Conservation (phyloP, 306 rosid genomes). For the Echinosophora koreensis region DNA sequence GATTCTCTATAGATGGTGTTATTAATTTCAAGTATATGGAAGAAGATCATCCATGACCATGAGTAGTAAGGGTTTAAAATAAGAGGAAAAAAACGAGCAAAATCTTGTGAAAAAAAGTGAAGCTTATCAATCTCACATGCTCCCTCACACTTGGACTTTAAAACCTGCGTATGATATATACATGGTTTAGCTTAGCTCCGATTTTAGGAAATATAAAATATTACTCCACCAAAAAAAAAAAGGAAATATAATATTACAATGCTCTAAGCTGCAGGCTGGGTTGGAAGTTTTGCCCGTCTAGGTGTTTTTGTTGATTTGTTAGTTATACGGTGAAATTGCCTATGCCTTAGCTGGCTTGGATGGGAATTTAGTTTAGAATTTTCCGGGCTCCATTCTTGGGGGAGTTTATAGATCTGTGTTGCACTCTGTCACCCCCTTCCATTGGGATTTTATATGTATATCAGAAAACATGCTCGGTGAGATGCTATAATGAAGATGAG, state of each 20-base stretch:
- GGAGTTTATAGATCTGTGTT: constrained; percentile 28
- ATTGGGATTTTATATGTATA: constrained; percentile 20
- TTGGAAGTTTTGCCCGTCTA: not conserved
- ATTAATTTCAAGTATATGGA: constrained; percentile 14
- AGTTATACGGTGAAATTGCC: constrained; percentile 11
- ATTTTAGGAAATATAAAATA: constrained; percentile 13
- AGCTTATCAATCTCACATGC: constrained; percentile 13
- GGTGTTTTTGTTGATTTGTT: not conserved
- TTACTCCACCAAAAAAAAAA: not conserved
- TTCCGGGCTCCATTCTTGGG: constrained; percentile 23
- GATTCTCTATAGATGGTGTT: constrained; percentile 22
- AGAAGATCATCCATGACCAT: constrained; percentile 5
- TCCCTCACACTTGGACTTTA: constrained; percentile 32
- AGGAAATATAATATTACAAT: not conserved
- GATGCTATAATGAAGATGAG: constrained; percentile 20
- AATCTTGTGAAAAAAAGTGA: constrained; percentile 12
- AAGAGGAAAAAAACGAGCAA: constrained; percentile 11
- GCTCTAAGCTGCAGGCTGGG: constrained; percentile 24
- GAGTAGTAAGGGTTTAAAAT: constrained; percentile 25
- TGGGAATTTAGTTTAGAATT: constrained; percentile 7
- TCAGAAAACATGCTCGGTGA: constrained; percentile 20
- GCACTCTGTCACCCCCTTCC: constrained; percentile 14
- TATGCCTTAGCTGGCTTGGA: constrained; percentile 20
- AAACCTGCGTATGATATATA: not conserved
- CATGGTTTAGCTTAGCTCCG: constrained; percentile 1